Conservation (phyloP, 495 filamentous ascomycete species). For the Podospora australis region DNA sequence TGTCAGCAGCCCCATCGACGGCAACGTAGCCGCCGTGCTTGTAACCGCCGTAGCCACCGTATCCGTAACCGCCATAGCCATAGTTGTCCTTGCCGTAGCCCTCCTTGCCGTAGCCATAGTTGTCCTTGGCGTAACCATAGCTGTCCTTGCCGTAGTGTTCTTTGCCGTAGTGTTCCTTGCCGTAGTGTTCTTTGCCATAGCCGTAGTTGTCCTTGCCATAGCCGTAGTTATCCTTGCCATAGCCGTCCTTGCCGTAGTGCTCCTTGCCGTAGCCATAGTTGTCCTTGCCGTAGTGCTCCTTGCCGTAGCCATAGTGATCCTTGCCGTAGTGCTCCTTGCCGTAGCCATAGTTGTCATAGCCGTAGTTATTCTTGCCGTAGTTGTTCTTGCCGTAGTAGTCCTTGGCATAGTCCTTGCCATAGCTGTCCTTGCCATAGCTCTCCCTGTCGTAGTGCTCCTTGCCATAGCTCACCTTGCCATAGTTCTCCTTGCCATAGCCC, state of each 20-base stretch:
- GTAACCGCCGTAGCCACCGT: conserved; percentile 1
- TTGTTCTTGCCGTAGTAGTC: not conserved
- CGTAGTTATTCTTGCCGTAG: not conserved
- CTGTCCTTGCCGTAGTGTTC: not conserved
- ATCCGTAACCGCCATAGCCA: not conserved
- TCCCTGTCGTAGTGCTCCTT: not conserved
- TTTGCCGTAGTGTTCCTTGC: conserved; percentile 1
- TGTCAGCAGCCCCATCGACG: not conserved
- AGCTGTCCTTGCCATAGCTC: not conserved
- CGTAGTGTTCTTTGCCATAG: conserved; percentile 6
- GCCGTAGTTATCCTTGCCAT: not conserved
- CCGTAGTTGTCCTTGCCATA: not conserved
- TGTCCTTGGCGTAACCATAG: not conserved
- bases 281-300: not conserved
- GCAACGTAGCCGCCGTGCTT: not conserved
- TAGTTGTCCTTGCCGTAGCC: not conserved
- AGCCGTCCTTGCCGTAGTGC: not conserved
- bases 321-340: no score
- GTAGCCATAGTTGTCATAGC: not conserved
- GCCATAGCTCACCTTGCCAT: not conserved
- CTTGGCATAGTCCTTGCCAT: not conserved
- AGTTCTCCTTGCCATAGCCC: not conserved
- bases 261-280: not conserved
- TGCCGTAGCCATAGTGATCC: not conserved
- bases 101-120: not conserved